A percentile compares a stretch with the other conserved stretches of the same genome.
Evolutionary conservation across 148 eudicot genomes (phyloP).

Genomic region (Vaccinium vitisidaea): DNA sequence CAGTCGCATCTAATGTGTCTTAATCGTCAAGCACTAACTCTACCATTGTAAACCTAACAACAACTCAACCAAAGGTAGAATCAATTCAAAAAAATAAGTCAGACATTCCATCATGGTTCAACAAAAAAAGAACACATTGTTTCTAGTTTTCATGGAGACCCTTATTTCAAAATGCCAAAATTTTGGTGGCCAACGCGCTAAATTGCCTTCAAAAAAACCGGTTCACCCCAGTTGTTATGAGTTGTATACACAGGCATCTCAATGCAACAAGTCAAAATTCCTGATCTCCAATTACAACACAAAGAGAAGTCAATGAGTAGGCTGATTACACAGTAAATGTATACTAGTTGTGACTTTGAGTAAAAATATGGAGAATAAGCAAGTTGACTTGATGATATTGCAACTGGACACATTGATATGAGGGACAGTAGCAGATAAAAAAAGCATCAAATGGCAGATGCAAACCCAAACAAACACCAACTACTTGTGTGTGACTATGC

Average conservation of each 20-base stretch:
- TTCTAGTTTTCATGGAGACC: too few species aligned
- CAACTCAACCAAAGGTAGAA: not conserved
- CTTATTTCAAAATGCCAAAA: too few species aligned
- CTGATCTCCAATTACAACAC: not conserved
- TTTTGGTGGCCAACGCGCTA: too few species aligned
- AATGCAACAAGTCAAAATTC: not conserved
- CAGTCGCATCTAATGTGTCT: not conserved
- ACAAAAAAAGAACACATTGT: too few species aligned
- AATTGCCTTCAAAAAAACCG: not conserved
- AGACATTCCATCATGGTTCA: too few species aligned
- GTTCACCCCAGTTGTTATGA: not conserved
- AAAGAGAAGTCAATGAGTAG: not conserved
- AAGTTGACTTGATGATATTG: not conserved
- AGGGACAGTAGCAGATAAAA: not conserved
- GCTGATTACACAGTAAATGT: not conserved
- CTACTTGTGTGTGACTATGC: not conserved
- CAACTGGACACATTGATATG: not conserved
- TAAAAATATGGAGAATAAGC: not conserved
- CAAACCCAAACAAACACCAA: not conserved
- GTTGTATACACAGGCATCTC: not conserved
- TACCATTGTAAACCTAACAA: not conserved
- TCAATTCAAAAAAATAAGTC: too few species aligned
- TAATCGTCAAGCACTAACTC: not conserved
- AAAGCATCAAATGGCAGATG: not conserved
- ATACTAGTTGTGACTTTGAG: not conserved